phyloP scores from a whole-genome alignment of 352 stramenopile species.

The Phytophthora litchii region DNA sequence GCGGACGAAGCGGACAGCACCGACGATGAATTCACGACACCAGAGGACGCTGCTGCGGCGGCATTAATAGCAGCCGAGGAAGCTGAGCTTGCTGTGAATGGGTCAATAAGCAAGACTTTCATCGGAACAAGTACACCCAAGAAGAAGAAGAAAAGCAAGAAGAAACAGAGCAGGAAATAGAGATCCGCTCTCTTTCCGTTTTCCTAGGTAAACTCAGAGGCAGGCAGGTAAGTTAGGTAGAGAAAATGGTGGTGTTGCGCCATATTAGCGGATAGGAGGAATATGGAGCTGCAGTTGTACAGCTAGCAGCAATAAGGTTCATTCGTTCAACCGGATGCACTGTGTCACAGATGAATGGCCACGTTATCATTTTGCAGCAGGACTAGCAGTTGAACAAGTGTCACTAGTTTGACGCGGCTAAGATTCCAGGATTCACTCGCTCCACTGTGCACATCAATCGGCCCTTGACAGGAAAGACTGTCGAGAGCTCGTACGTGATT shows the following conservation, averaged over 20 bases:
- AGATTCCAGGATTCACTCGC: neutral
- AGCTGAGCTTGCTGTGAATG: conserved; percentile 31
- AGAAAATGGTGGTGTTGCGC: conserved; percentile 10
- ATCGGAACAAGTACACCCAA: conserved; percentile 47
- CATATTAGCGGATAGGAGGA: conserved; percentile 20
- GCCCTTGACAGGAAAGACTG: conserved; percentile 35
- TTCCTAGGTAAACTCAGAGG: conserved; percentile 13
- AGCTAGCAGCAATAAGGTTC: conserved; percentile 10
- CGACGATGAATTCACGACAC: conserved; percentile 34
- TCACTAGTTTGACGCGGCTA: conserved; percentile 10
- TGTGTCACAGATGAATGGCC: neutral
- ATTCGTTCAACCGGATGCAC: conserved; percentile 5
- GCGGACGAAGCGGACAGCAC: conserved; percentile 26
- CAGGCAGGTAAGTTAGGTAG: conserved; percentile 34
- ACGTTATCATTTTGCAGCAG: conserved; percentile 8
- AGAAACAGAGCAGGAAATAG: conserved; percentile 56
- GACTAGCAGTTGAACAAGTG: neutral
- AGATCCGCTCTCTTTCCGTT: conserved; percentile 23
- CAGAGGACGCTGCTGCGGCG: conserved; percentile 32
- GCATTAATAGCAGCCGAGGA: conserved; percentile 38
- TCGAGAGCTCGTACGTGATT: conserved; percentile 42
- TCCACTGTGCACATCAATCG: conserved; percentile 27
- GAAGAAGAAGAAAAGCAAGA: conserved; percentile 58
- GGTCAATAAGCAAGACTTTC: conserved; percentile 15
- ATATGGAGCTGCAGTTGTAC: conserved; percentile 12